Evolutionary conservation across 345 rosid genomes (phyloP), one percentile per base, ranked within the genome.

Genomic region (Syzygium aromaticum): DNA sequence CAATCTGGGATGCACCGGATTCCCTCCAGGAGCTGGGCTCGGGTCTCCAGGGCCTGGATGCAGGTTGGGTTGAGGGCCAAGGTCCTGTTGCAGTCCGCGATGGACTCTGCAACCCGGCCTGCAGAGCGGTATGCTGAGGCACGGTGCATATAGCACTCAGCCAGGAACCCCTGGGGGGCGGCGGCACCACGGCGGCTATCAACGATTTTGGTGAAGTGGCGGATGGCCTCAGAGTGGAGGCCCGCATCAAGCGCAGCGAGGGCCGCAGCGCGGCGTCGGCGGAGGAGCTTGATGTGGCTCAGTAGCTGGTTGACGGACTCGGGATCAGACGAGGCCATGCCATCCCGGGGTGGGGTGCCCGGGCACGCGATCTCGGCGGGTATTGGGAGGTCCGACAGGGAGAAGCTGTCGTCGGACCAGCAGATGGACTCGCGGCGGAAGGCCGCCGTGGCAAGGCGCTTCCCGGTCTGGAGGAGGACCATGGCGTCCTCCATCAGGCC

Each of bases 401-500:
- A 89, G 92, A 98, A 98, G 89, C 99, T 96, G 88, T 98, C 99
- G 10, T 98, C 99, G 1, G 99, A 94, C 94, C 96, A 93, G 43
- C 96, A 94, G 11, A 94, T 89, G 94, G 98, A 95, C 87, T 94
- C 92, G 5, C 96, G 98, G 87, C 99, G 99, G 91, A 95, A 95
- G 85, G 98, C 99, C 38, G 99, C 99, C 16, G 95, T 91, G 84
- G 99, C 95, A 38, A 98, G 94, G 87, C 99, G 98, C 90, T 95
- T 98, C 0, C 98, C 99, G 83, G 97, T 95, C 88, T 96, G 99
- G 77, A 98, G 97, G 1, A 98, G 94, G 67, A 91, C 98, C 98
- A 98, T 93, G 6, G 99, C 99, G 89, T 98, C 99, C 92, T 98
- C 99, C 99, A 98, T 95, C 11, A 98, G 91, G 56, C 99, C 99